Evolutionary conservation across 2,329 filamentous ascomycete species (phyloP).

Genomic region (Botrytis squamosa): DNA sequence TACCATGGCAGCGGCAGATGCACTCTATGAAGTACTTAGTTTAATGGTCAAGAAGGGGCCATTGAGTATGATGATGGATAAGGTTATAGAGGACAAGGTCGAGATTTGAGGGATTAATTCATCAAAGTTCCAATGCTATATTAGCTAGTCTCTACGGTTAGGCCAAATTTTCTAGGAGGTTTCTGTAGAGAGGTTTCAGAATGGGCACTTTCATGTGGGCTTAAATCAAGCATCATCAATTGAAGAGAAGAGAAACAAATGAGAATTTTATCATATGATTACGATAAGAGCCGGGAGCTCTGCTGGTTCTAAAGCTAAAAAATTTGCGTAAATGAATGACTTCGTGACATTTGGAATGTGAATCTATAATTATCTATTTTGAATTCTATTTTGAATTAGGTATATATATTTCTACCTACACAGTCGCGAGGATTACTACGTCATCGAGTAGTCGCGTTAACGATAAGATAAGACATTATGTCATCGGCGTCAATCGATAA

Average conservation of each 20-base stretch:
- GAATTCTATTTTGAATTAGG: neutral
- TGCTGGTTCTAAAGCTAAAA: neutral
- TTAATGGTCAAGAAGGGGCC: slow-evolving; percentile 80
- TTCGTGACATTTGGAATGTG: neutral
- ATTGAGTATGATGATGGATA: slow-evolving; percentile 50
- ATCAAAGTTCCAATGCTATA: neutral
- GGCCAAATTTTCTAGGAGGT: neutral
- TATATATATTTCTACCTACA: neutral
- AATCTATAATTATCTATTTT: neutral
- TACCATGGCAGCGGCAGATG: slow-evolving; percentile 71
- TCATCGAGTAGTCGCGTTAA: neutral
- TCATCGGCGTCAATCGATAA: slow-evolving; percentile 8
- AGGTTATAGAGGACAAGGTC: slow-evolving; percentile 21
- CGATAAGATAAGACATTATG: slow-evolving; percentile 18
- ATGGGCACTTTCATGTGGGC: neutral
- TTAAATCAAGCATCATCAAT: neutral
- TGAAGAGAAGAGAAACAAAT: neutral
- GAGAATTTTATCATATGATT: neutral
- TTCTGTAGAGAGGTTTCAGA: neutral
- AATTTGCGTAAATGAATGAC: neutral
- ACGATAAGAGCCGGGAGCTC: neutral
- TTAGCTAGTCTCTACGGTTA: neutral
- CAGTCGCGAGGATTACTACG: neutral
- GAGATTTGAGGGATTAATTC: neutral
- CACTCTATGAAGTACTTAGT: slow-evolving; percentile 75